Base-by-base conservation (phyloP, 2,329 filamentous ascomycete genomes). In the Botrytis pseudocinerea region DNA sequence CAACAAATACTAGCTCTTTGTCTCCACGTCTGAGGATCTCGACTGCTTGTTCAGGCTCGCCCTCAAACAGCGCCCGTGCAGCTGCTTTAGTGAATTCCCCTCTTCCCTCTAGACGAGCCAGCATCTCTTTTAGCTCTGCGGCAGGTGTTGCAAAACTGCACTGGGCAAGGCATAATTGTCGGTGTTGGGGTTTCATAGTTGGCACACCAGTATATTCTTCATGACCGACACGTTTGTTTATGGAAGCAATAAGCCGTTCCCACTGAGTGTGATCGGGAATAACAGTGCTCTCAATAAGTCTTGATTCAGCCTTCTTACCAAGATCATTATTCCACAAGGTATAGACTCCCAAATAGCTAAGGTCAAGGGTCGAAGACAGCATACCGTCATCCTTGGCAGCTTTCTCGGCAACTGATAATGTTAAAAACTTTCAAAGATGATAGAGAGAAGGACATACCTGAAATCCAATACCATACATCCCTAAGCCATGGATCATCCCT, bases 391-490 rank as follows among this genome's bases (percentile, higher is more conserved):
- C 87, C 51, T 86, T 84, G 3, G 91, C 89, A 44, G 90, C 89
- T 40, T 87, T 85, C 76, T 93, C 89, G 1, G 90, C 90, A 74
- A 88, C 89, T 88, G 59, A 48, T 63, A 65, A 63, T 20, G 20
- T 66, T 35, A 73, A 57, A 65, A 22, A 71, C 48, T 66, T n/a
- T 70, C 35, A 57, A 10, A 60, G n/a, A n/a, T 16, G 32, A 7
- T 42, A 48, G 25, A 71, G 44, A 59, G 65, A 28, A 20, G n/a
- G 76, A 85, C 84, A 79, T 79, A 90, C 92, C 89, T 73, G 88
- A 86, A 65, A 95, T 85, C 86, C 92, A 93, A 64, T 89, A 88
- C 93, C 93, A 97, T n/a, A 93, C 84, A 72, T 92, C 91, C 73
- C 90, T 87, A n/a, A 95, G 84, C 88, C 92, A 93, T 44, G 88